Percentiles rank a stretch among this genome's conserved stretches.
Evolutionary conservation across 768 basidiomycete genomes (phyloP).

Genomic region (Calocybe gangraenosa): DNA sequence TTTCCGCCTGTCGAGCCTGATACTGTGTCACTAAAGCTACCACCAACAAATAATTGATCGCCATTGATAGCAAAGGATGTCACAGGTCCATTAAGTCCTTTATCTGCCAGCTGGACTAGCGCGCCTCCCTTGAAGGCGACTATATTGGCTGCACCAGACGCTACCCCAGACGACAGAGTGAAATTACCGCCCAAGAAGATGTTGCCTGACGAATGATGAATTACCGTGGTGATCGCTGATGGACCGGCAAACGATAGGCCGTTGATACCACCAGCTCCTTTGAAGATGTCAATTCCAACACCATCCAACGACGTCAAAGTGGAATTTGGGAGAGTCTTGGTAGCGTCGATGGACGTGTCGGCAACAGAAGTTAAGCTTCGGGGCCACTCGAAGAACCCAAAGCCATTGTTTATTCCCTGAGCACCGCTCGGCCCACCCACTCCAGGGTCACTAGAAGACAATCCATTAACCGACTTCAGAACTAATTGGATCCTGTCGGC

Average conservation of each 20-base stretch:
- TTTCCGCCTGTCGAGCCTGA: constrained; percentile 46
- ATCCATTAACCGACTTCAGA: constrained; percentile 57
- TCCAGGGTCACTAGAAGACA: constrained; percentile 27
- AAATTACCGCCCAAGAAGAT: constrained; percentile 81
- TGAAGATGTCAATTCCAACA: constrained; percentile 58
- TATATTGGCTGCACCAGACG: constrained; percentile 64
- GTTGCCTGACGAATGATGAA: constrained; percentile 59
- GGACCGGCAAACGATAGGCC: constrained; percentile 31
- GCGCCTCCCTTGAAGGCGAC: constrained; percentile 61
- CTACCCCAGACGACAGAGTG: constrained; percentile 49
- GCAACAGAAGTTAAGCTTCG: constrained; percentile 24
- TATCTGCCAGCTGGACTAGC: constrained; percentile 47
- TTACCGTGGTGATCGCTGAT: constrained; percentile 48
- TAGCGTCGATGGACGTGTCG: constrained; percentile 46
- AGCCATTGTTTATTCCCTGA: constrained; percentile 42
- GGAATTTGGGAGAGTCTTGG: constrained; percentile 57
- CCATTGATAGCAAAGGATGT: constrained; percentile 59
- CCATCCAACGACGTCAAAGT: constrained; percentile 66
- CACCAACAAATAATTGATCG: constrained; percentile 79
- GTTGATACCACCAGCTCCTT: constrained; percentile 48
- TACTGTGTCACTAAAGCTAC: constrained; percentile 72
- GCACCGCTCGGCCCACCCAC: constrained; percentile 27
- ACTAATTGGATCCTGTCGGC: constrained; percentile 84
- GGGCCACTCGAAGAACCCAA: constrained; percentile 92
- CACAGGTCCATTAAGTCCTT: constrained; percentile 81